Evolutionary conservation across 768 basidiomycete species (phyloP).

Genomic region (Leccinum subtestaceum): DNA sequence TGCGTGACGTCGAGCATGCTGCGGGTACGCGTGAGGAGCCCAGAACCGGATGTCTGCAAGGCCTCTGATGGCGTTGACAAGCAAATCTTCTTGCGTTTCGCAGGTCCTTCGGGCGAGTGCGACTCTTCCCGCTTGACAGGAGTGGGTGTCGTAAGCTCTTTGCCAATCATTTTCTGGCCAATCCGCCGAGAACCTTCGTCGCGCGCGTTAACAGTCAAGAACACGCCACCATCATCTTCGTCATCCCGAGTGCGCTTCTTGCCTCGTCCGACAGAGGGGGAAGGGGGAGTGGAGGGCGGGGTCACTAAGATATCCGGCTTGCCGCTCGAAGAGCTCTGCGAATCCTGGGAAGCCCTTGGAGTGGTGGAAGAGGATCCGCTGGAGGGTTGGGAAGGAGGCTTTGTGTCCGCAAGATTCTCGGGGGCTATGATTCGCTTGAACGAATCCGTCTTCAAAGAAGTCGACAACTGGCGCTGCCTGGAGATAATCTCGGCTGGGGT

Average conservation of each 20-base stretch:
- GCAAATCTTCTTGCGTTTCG: constrained; percentile 17
- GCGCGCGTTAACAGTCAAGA: not conserved
- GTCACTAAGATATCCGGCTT: not conserved
- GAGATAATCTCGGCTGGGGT: constrained; percentile 6
- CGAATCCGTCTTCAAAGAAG: constrained; percentile 5
- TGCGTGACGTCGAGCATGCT: constrained; percentile 3
- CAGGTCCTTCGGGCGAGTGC: not conserved
- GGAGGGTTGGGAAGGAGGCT: not conserved
- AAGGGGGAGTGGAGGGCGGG: constrained; percentile 7
- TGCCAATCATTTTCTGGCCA: not conserved
- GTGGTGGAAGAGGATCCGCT: constrained; percentile 1
- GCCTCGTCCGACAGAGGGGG: constrained; percentile 9
- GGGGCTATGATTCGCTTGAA: constrained; percentile 11
- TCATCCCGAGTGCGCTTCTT: constrained; percentile 15
- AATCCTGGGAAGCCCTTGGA: not conserved
- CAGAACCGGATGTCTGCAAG: not conserved
- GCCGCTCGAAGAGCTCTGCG: not conserved
- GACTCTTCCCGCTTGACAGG: constrained; percentile 3
- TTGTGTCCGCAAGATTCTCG: not conserved
- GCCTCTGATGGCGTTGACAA: not conserved
- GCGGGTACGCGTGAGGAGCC: constrained; percentile 1
- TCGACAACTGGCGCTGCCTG: constrained; percentile 8
- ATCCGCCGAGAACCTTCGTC: not conserved
- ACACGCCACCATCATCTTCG: constrained; percentile 6
- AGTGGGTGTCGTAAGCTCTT: not conserved